These are phyloP conservation scores for Papiliotrema flavescens DNA, from an alignment of 1,284 basidiomycete species.

Conservation along the genomic window DNA sequence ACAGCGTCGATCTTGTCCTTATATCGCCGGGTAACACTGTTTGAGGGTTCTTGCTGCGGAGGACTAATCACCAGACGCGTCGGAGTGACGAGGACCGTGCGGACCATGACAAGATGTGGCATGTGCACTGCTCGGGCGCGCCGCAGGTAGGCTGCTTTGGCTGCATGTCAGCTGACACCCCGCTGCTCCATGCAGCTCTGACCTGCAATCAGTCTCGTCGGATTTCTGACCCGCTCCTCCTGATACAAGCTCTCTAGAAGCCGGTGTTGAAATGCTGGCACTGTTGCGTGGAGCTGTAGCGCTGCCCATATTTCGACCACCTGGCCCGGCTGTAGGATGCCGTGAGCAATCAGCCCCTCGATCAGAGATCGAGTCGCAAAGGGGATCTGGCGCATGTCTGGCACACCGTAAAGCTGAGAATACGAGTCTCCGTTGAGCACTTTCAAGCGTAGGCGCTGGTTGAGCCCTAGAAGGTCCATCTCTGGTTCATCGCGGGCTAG, in stretches of 20 bases:
- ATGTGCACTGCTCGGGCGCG: slow-evolving; percentile 7
- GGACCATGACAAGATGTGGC: slow-evolving; percentile 40
- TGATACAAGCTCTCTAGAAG: slow-evolving; percentile 42
- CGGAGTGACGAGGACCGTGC: slow-evolving; percentile 44
- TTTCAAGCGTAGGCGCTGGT: slow-evolving; percentile 7
- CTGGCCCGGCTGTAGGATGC: slow-evolving; percentile 36
- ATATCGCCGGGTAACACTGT: slow-evolving; percentile 44
- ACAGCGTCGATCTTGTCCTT: slow-evolving; percentile 38
- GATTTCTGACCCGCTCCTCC: slow-evolving; percentile 38
- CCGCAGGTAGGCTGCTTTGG: slow-evolving; percentile 21
- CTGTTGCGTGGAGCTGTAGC: slow-evolving; percentile 17
- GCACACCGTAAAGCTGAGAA: slow-evolving; percentile 14
- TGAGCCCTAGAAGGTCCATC: slow-evolving; percentile 23
- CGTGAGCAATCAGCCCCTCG: slow-evolving; percentile 45
- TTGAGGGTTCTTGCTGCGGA: slow-evolving; percentile 44
- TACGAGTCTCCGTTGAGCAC: slow-evolving; percentile 9
- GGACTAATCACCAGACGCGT: slow-evolving; percentile 45
- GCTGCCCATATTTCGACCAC: slow-evolving; percentile 16
- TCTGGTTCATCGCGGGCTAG: slow-evolving; percentile 32
- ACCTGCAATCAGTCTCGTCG: slow-evolving; percentile 16
- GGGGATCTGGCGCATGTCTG: slow-evolving; percentile 21
- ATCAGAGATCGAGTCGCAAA: slow-evolving; percentile 41
- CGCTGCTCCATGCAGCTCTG: slow-evolving; percentile 12
- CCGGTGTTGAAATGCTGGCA: slow-evolving; percentile 26
- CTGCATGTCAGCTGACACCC: slow-evolving; percentile 11